Percentiles rank a stretch among this genome's conserved stretches.
Conservation (phyloP, 2,329 filamentous ascomycete genomes). For the Daldinia eschscholtzii region DNA sequence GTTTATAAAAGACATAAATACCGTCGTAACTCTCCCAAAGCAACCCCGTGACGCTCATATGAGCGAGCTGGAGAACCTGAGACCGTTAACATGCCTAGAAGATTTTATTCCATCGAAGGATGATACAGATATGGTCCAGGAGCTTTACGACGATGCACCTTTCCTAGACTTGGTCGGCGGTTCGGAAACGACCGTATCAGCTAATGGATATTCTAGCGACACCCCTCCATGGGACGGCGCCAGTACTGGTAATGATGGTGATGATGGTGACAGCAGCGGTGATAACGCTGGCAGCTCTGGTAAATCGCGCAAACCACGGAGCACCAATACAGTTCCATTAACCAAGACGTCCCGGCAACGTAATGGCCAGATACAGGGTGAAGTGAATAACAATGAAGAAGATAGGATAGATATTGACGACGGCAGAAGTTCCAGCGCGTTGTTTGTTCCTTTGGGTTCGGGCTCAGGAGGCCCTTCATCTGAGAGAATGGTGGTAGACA, state of each 20-base stretch:
- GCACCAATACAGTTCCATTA: not conserved
- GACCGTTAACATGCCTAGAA: constrained; percentile 30
- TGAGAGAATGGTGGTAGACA: not conserved
- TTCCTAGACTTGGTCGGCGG: not conserved
- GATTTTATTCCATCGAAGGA: constrained; percentile 37
- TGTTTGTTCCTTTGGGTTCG: constrained; percentile 5
- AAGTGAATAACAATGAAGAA: not conserved
- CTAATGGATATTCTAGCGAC: not conserved
- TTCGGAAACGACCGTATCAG: constrained; percentile 4
- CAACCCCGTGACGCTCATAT: constrained; percentile 11
- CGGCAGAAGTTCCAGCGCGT: constrained; percentile 8
- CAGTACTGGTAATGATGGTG: constrained; percentile 4
- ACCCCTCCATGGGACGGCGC: not conserved
- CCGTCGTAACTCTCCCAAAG: constrained; percentile 46
- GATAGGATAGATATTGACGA: constrained; percentile 12
- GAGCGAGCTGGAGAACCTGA: constrained; percentile 47
- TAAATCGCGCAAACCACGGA: not conserved
- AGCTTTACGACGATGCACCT: constrained; percentile 45
- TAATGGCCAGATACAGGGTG: not conserved
- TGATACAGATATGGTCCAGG: constrained; percentile 38
- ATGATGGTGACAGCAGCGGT: constrained; percentile 16
- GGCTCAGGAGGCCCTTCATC: not conserved
- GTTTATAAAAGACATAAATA: constrained; percentile 53
- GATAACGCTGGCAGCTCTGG: not conserved
- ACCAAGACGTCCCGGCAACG: not conserved